Percentiles rank a stretch among this genome's conserved stretches.
Evolutionary conservation across 106 monocot species (phyloP).

Genomic region (Narthecium ossifragum): DNA sequence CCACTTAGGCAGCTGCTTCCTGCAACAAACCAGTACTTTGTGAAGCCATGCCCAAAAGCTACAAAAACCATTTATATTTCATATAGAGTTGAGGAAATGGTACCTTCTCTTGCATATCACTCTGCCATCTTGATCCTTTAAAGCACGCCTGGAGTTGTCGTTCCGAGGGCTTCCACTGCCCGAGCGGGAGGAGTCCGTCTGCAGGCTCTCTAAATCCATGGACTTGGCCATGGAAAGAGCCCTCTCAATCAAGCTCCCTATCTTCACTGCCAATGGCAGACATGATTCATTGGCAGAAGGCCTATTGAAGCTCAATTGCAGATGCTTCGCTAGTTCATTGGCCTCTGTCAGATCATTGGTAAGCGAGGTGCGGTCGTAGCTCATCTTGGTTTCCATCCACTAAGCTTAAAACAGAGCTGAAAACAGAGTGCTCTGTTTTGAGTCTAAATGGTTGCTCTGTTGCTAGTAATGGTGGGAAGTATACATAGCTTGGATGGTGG

Average conservation of each 20-base stretch:
- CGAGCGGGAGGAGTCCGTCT: not conserved
- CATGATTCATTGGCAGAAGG: not conserved
- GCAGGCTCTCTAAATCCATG: not conserved
- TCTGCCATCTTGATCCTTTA: not conserved
- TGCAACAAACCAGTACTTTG: not conserved
- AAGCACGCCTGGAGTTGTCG: not conserved
- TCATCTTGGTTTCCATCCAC: no score
- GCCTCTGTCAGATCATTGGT: no score
- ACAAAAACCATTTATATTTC: no score
- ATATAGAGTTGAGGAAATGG: no score
- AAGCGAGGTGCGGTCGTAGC: no score
- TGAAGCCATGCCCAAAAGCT: not conserved
- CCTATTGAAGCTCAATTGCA: not conserved
- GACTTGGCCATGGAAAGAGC: not conserved
- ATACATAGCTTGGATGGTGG: no score
- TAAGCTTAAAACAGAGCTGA: no score
- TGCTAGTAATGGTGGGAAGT: no score
- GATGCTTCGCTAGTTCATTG: constrained; percentile 7
- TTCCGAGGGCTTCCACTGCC: not conserved
- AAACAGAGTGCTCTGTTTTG: no score
- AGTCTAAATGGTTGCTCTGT: no score
- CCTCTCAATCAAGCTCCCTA: not conserved
- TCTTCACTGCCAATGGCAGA: not conserved
- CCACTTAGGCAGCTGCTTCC: not conserved
- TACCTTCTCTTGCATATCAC: constrained; percentile 12